A percentile compares a stretch with the other conserved stretches of the same genome.
Conservation (phyloP, 2,329 filamentous ascomycete genomes). For the Arthrobotrys sphaeroides region DNA sequence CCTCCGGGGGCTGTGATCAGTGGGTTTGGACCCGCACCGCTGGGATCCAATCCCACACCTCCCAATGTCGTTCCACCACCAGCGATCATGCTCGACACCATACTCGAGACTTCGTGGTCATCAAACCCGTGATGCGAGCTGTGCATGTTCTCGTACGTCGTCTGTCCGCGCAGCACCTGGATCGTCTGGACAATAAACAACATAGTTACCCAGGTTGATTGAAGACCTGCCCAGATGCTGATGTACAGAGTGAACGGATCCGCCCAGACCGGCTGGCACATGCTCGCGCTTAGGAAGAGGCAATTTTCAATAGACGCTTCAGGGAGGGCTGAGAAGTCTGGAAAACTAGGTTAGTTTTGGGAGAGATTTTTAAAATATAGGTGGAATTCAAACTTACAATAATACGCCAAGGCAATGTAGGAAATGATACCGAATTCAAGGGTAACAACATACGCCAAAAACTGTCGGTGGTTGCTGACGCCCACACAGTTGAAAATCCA, state of each 20-base stretch:
- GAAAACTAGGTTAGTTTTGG: constrained; percentile 55
- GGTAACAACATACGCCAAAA: constrained; percentile 85
- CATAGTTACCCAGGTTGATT: constrained; percentile 97
- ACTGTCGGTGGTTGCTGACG: constrained; percentile 94
- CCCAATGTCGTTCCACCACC: constrained; percentile 73
- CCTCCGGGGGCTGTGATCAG: constrained; percentile 57
- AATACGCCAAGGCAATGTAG: constrained; percentile 32
- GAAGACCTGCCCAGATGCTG: constrained; percentile 79
- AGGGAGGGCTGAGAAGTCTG: constrained; percentile 34
- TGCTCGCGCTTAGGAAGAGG: constrained; percentile 75
- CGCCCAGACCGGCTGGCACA: constrained; percentile 80
- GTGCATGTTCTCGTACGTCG: constrained; percentile 96
- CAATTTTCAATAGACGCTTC: constrained; percentile 64
- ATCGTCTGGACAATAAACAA: constrained; percentile 91
- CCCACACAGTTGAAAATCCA: constrained; percentile 98
- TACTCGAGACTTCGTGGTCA: constrained; percentile 63
- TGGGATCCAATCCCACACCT: constrained; percentile 74
- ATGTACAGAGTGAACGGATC: constrained; percentile 86
- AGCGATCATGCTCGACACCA: constrained; percentile 77
- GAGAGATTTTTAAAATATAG: constrained; percentile 59
- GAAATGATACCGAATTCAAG: constrained; percentile 72
- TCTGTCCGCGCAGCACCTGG: constrained; percentile 90
- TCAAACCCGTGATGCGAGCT: constrained; percentile 69
- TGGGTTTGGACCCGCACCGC: constrained; percentile 72
- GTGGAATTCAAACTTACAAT: constrained; percentile 54